Evolutionary conservation across 2,329 filamentous ascomycete species (phyloP).

Genomic region (Pseudocercospora pini-densiflorae): DNA sequence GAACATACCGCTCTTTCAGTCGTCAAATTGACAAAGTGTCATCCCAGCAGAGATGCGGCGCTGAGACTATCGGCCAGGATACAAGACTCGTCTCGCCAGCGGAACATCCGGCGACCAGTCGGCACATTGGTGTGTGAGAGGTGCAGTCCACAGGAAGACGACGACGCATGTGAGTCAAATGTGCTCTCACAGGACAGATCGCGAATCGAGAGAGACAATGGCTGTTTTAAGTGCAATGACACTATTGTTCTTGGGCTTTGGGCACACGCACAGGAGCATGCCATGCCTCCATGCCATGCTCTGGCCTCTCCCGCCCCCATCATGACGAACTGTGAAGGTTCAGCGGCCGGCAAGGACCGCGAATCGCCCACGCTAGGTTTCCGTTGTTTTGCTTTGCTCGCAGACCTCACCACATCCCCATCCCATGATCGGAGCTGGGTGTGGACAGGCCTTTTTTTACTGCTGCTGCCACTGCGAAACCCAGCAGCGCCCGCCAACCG

Average conservation of each 20-base stretch:
- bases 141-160: background rate
- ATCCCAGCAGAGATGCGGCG: constrained; percentile 2
- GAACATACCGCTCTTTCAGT: constrained; percentile 5
- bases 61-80: background rate
- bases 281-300: background rate
- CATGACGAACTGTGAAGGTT: background rate
- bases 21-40: constrained; percentile 4
- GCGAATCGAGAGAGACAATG: background rate
- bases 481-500: constrained; percentile 4
- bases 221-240: constrained; percentile 1
- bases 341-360: background rate
- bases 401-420: constrained; percentile 4
- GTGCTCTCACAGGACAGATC: constrained; percentile 1
- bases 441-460: background rate
- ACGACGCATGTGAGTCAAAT: background rate
- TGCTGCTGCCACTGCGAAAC: background rate
- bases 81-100: background rate
- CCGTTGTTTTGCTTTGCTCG: background rate
- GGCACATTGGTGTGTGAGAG: background rate
- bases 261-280: background rate
- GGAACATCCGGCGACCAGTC: constrained; percentile 2
- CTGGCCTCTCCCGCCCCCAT: background rate
- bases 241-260: constrained; percentile 3
- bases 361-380: background rate
- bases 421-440: constrained; percentile 1